Conservation (phyloP, 1,284 basidiomycete species). For the Spongiforma sp. region DNA sequence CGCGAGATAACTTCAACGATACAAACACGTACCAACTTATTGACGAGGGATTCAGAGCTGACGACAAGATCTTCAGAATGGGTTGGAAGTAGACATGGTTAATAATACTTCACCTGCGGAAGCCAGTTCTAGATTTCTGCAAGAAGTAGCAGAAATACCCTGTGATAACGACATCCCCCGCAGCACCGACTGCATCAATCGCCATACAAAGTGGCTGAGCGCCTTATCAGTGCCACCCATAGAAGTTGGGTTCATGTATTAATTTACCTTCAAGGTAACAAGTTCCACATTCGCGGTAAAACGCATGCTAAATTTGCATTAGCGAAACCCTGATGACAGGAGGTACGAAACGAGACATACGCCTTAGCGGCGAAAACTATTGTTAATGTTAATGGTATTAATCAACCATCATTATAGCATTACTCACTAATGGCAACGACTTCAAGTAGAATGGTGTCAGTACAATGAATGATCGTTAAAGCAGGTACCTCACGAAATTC, state of each 20-base stretch:
- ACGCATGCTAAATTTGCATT: conserved; percentile 26
- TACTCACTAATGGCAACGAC: conserved; percentile 21
- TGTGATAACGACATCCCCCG: conserved; percentile 61
- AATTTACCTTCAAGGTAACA: conserved; percentile 26
- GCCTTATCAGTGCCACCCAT: conserved; percentile 6
- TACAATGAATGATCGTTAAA: background rate
- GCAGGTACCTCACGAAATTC: conserved; percentile 53
- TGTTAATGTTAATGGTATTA: conserved; percentile 6
- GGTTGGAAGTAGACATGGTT: background rate
- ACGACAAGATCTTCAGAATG: conserved; percentile 3
- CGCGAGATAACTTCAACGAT: background rate
- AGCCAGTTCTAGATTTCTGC: conserved; percentile 59
- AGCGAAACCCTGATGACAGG: background rate
- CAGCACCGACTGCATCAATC: conserved; percentile 60
- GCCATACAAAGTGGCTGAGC: conserved; percentile 49
- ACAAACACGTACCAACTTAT: conserved; percentile 43
- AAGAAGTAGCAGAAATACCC: conserved; percentile 54
- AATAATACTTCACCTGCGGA: conserved; percentile 48
- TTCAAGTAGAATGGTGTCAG: conserved; percentile 13
- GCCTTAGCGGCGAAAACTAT: conserved; percentile 45
- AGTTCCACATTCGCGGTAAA: conserved; percentile 49
- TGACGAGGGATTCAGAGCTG: conserved; percentile 55
- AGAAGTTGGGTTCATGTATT: background rate
- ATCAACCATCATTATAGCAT: too few relatives aligned
- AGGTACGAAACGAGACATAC: conserved; percentile 35